Conservation (phyloP, 345 rosid genomes). For the Kandelia obovata region DNA sequence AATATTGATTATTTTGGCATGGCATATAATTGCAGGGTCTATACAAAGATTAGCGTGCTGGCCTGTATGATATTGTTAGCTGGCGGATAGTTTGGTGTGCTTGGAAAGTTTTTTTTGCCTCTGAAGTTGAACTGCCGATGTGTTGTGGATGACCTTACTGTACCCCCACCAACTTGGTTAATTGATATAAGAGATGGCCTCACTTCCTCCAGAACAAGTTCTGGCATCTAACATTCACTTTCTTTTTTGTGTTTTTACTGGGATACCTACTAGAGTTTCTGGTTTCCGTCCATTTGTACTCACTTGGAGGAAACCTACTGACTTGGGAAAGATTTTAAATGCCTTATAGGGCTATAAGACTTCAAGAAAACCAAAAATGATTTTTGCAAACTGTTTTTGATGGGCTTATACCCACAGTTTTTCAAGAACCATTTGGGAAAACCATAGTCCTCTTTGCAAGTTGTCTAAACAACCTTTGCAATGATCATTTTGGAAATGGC, state of each 20-base stretch:
- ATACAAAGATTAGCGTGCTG: conserved; percentile 62
- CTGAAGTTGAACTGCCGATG: conserved; percentile 46
- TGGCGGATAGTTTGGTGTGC: conserved; percentile 75
- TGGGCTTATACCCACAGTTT: not conserved
- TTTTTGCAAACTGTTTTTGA: not conserved
- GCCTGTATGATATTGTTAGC: conserved; percentile 61
- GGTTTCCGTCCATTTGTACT: not conserved
- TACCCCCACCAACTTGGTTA: conserved; percentile 25
- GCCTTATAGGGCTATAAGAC: not conserved
- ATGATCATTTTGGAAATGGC: too few species aligned
- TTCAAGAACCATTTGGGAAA: not conserved
- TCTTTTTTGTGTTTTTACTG: not conserved
- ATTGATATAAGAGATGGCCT: conserved; percentile 25
- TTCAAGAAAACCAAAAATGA: not conserved
- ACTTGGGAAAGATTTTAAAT: conserved; percentile 9
- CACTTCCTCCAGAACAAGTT: conserved; percentile 10
- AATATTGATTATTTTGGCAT: conserved; percentile 69
- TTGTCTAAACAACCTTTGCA: too few species aligned
- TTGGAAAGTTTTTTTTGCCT: conserved; percentile 56
- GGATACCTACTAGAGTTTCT: conserved; percentile 14
- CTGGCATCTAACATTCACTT: not conserved
- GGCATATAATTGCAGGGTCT: conserved; percentile 73
- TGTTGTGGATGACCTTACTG: conserved; percentile 36
- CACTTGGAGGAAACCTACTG: conserved; percentile 15
- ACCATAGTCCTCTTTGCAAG: too few species aligned